A percentile compares a stretch with the other conserved stretches of the same genome.
Evolutionary conservation across 768 basidiomycete genomes (phyloP).

Genomic region (Pleurotus giganteus): DNA sequence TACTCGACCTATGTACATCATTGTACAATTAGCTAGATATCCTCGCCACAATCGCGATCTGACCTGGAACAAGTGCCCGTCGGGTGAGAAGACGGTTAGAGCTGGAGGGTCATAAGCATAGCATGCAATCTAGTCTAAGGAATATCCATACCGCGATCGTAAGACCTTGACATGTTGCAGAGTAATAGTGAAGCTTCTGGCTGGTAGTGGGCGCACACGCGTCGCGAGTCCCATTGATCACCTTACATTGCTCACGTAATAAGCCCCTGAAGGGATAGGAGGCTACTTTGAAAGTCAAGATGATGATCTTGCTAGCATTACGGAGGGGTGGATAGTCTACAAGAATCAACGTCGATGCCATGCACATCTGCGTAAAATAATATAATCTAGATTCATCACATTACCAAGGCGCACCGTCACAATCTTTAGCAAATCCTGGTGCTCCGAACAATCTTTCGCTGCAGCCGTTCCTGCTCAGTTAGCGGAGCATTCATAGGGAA

Average conservation of each 20-base stretch:
- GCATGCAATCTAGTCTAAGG: not conserved
- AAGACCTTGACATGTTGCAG: conserved; percentile 85
- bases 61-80: conserved; percentile 98
- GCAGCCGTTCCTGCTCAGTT: conserved; percentile 45
- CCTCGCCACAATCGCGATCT: conserved; percentile 11
- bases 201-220: not conserved
- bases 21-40: not conserved
- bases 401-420: too few species aligned
- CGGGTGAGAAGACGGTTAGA: conserved; percentile 96
- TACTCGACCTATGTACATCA: conserved; percentile 83
- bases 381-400: too few species aligned
- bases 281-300: too few species aligned
- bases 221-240: too few species aligned
- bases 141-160: conserved; percentile 80
- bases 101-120: conserved; percentile 45
- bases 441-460: conserved; percentile 54
- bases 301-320: too few species aligned
- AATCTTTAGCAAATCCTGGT: conserved; percentile 28
- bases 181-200: not conserved
- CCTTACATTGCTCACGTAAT: too few species aligned
- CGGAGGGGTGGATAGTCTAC: too few species aligned
- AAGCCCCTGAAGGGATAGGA: too few species aligned
- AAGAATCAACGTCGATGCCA: too few species aligned
- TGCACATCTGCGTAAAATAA: too few species aligned
- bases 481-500: conserved; percentile 73